Percentiles rank a stretch among this genome's conserved stretches.
Evolutionary conservation across 352 stramenopile genomes (phyloP).

Genomic region (Phytophthora pistaciae): DNA sequence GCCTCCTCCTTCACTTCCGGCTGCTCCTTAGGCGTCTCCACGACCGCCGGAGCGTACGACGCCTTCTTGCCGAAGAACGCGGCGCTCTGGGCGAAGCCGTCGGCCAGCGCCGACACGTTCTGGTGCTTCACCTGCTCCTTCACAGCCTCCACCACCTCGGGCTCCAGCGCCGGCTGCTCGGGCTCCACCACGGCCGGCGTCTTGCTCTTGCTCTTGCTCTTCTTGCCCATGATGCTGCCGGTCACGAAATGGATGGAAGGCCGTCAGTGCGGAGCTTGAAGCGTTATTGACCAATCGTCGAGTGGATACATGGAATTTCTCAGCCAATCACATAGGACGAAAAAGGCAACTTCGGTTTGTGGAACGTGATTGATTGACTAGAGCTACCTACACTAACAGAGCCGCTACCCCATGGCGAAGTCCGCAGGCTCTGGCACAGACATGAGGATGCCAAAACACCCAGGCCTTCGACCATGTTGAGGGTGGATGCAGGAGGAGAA

Average conservation of each 20-base stretch:
- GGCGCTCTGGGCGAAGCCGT: conserved; percentile 70
- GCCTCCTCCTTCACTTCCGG: conserved; percentile 8
- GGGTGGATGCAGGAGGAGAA: neutral
- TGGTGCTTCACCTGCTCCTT: conserved; percentile 36
- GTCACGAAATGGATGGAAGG: conserved; percentile 57
- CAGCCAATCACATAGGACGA: neutral
- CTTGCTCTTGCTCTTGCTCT: conserved; percentile 37
- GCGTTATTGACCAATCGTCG: conserved; percentile 4
- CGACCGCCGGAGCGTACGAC: conserved; percentile 46
- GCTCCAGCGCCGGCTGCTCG: conserved; percentile 15
- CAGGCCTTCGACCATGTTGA: neutral
- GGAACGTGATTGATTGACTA: neutral
- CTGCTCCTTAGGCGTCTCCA: conserved; percentile 17
- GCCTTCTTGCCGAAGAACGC: conserved; percentile 75
- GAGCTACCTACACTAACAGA: neutral
- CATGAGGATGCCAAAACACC: neutral
- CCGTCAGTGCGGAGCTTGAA: neutral
- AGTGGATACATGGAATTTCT: conserved; percentile 9
- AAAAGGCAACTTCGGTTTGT: conserved; percentile 11
- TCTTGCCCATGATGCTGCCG: conserved; percentile 44
- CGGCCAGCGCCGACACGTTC: conserved; percentile 38
- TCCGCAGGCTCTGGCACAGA: neutral
- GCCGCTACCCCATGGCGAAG: neutral
- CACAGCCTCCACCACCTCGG: conserved; percentile 26
- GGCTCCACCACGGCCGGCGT: conserved; percentile 7